Conservation (phyloP, 495 filamentous ascomycete species). For the Jackrogersella multiformis region DNA sequence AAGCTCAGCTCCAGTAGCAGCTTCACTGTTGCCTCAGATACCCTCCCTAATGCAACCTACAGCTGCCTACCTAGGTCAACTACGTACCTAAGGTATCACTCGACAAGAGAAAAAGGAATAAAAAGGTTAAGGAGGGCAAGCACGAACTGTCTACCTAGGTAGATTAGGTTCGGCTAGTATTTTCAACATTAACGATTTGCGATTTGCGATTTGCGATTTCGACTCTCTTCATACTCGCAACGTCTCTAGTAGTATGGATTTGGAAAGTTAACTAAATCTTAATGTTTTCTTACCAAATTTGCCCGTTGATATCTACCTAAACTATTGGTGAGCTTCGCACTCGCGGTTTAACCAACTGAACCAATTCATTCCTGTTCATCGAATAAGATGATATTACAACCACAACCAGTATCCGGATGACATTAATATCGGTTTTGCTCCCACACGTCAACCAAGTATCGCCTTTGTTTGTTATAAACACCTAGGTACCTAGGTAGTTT, state of each 20-base stretch:
- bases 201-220: too few species aligned
- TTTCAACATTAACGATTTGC: background rate
- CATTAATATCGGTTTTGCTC: conserved; percentile 1
- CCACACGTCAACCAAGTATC: background rate
- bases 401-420: conserved; percentile 1
- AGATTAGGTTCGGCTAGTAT: background rate
- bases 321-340: background rate
- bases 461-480: background rate
- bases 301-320: background rate
- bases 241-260: background rate
- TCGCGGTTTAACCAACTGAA: background rate
- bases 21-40: too few species aligned
- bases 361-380: background rate
- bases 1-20: too few species aligned
- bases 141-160: background rate
- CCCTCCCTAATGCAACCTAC: background rate
- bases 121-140: too few species aligned
- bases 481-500: background rate
- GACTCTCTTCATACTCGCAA: background rate
- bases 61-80: too few species aligned
- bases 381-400: conserved; percentile 6
- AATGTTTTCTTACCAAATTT: background rate
- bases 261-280: background rate
- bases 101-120: background rate
- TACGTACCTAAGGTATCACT: background rate